Evolutionary conservation across 2,329 filamentous ascomycete genomes (phyloP).

Genomic region (Epichloe gansuensis): DNA sequence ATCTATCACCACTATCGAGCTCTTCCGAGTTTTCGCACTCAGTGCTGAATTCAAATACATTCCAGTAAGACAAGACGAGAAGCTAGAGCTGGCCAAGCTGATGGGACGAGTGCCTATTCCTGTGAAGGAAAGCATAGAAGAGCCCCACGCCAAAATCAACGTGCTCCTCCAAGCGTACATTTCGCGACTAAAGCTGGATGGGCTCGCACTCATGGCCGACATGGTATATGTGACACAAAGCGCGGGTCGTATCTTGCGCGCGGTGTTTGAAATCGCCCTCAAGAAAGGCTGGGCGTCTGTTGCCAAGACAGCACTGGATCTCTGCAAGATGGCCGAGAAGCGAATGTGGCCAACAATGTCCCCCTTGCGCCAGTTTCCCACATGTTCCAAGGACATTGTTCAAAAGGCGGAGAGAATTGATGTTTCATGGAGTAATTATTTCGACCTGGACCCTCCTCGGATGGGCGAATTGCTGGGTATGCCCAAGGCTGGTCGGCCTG

Average conservation of each 20-base stretch:
- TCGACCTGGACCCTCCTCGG: slow-evolving; percentile 87
- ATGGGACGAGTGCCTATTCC: slow-evolving; percentile 84
- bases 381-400: slow-evolving; percentile 71
- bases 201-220: slow-evolving; percentile 91
- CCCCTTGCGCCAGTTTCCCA: slow-evolving; percentile 78
- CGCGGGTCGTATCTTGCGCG: slow-evolving; percentile 85
- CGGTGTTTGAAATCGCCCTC: slow-evolving; percentile 92
- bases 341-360: slow-evolving; percentile 99
- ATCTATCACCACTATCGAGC: slow-evolving; percentile 81
- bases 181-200: slow-evolving; percentile 84
- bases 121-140: slow-evolving; percentile 94
- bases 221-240: slow-evolving; percentile 98
- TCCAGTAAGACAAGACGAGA: slow-evolving; percentile 92
- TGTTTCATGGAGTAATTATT: slow-evolving; percentile 85
- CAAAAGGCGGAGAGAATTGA: slow-evolving; percentile 91
- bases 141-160: slow-evolving; percentile 95
- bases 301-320: slow-evolving; percentile 78
- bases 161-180: slow-evolving; percentile 95
- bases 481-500: slow-evolving; percentile 73
- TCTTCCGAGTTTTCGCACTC: slow-evolving; percentile 91
- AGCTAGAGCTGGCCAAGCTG: slow-evolving; percentile 86
- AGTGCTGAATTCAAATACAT: slow-evolving; percentile 99
- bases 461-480: slow-evolving; percentile 92
- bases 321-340: slow-evolving; percentile 99
- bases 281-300: slow-evolving; percentile 95